Evolutionary conservation across 164 flowering plant genomes (phyloP), one percentile per base, ranked within the genome.

Genomic region (Umbellularia californica): DNA sequence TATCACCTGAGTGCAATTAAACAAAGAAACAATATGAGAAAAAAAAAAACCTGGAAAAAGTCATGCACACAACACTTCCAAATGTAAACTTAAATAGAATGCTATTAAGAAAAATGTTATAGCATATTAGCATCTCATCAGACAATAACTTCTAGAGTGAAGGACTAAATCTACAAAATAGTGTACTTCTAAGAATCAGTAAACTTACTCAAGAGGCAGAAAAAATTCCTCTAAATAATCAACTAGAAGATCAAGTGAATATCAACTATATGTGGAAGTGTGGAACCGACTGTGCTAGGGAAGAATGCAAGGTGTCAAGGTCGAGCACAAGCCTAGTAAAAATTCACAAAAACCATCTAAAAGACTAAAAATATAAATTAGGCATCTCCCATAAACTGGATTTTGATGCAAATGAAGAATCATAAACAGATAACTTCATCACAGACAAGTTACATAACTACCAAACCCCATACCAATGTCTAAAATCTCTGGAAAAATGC

Each of bases 1-100:
- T 55, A 58, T 55, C 73, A 70, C 65, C 73, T 51, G 41, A 68
- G 24, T 55, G 33, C 47, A 70, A 70, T 55, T 52, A 17, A 19
- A 60, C n/a, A 19, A 60, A 60, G 23, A 9, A 70, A 25, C 25
- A 51, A 52, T 10, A 22, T 2, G 55, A 70, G 20, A 25, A 10
- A 51, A 51, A 52, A 69, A 55, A 50, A 50, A 22, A 22, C 15
- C 7, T 19, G 17, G 27, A 65, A 65, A 25, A 65, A 14, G 68
- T 20, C 64, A 60, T 60, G 64, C 2, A 22, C 64, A 14, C 12
- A 23, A 10, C 66, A 20, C 27, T 14, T 24, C 22, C 25, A 14
- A 9, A 65, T 65, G 47, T 5, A 65, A 23, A 65, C 68, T n/a
- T n/a, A 12, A 24, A 69, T 19, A 41, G 47, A 20, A 33, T 24